Conservation (phyloP, 306 rosid species). For the Canavalia ensiformis region DNA sequence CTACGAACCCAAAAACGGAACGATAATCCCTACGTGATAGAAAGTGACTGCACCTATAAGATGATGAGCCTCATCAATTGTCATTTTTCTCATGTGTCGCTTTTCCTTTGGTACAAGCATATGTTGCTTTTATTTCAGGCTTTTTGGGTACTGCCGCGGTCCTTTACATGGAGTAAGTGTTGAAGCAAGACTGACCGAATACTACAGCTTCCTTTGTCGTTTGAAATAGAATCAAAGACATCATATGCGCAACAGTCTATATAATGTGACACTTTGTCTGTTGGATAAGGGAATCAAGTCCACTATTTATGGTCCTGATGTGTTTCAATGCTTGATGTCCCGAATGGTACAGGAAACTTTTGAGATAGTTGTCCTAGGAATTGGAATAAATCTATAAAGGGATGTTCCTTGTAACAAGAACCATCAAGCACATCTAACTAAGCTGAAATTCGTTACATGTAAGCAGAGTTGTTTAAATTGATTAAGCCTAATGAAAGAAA, state of each 20-base stretch:
- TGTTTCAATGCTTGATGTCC: conserved; percentile 24
- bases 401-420: background rate
- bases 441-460: background rate
- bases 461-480: background rate
- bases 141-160: background rate
- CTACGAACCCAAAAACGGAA: background rate
- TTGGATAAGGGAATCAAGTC: conserved; percentile 17
- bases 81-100: conserved; percentile 24
- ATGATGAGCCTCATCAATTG: conserved; percentile 2
- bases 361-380: background rate
- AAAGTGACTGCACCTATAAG: conserved; percentile 6
- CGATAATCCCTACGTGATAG: background rate
- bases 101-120: conserved; percentile 33
- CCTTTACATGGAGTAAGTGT: conserved; percentile 10
- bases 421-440: background rate
- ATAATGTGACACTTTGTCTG: conserved; percentile 29
- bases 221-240: conserved; percentile 27
- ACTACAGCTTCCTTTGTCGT: conserved; percentile 31
- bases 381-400: conserved; percentile 1
- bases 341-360: background rate
- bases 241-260: conserved; percentile 14
- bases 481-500: background rate
- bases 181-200: background rate
- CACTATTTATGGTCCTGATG: conserved; percentile 6
- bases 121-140: conserved; percentile 23